Percentiles rank a stretch among this genome's conserved stretches.
These are phyloP conservation scores for Malassezia vespertilionis DNA, from an alignment of 1,284 basidiomycete genomes.

Conservation along the genomic window DNA sequence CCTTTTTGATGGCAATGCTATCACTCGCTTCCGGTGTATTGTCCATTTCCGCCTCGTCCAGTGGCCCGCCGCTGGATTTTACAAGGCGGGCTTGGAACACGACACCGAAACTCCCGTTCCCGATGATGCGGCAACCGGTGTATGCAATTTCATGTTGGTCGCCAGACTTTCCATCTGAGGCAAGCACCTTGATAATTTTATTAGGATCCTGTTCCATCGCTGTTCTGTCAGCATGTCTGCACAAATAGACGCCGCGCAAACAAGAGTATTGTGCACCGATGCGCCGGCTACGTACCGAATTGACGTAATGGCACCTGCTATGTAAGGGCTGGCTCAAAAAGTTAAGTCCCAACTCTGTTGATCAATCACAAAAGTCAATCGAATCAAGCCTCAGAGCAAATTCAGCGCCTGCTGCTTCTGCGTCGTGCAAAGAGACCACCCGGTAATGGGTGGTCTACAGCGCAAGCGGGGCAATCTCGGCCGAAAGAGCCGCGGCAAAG, in stretches of 20 bases:
- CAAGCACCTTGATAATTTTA: constrained; percentile 85
- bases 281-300: too few species aligned
- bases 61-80: neutral
- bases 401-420: too few species aligned
- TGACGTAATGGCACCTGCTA: too few species aligned
- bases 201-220: constrained; percentile 73
- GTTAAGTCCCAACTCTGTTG: too few species aligned
- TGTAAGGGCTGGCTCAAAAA: too few species aligned
- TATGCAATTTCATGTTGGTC: constrained; percentile 80
- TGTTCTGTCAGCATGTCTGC: constrained; percentile 6
- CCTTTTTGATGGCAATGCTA: constrained; percentile 99
- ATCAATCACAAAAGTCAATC: too few species aligned
- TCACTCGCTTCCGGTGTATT: constrained; percentile 48
- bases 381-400: too few species aligned
- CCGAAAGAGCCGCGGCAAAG: too few species aligned
- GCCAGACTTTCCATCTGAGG: constrained; percentile 85
- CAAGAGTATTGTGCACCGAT: too few species aligned
- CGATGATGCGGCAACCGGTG: constrained; percentile 95
- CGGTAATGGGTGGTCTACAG: too few species aligned
- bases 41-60: constrained; percentile 14
- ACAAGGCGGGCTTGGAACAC: constrained; percentile 67
- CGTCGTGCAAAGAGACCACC: too few species aligned
- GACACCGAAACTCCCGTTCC: constrained; percentile 96
- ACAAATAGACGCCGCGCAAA: neutral
- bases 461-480: too few species aligned